These are phyloP conservation scores for Alternaria consortialis DNA, from an alignment of 2,329 filamentous ascomycete genomes.

Conservation along the genomic window DNA sequence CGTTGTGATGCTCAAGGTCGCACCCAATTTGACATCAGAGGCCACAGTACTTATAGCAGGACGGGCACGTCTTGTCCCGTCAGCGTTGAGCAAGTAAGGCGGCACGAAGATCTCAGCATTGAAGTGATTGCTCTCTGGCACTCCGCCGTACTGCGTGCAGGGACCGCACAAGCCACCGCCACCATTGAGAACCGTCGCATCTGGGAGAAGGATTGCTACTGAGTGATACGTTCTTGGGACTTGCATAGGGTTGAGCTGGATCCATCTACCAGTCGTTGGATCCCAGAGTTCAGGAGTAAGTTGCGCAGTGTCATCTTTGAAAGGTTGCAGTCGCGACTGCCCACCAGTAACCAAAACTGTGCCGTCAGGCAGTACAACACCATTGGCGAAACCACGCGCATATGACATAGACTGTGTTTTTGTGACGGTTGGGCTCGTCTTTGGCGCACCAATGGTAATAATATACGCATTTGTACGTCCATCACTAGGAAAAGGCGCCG, in stretches of 20 bases:
- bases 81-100: constrained; percentile 62
- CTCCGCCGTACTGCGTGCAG: constrained; percentile 35
- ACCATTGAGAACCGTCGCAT: constrained; percentile 36
- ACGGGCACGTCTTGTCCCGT: constrained; percentile 54
- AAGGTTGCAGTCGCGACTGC: constrained; percentile 22
- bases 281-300: constrained; percentile 36
- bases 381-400: constrained; percentile 39
- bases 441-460: constrained; percentile 57
- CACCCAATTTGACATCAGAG: constrained; percentile 42
- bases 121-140: constrained; percentile 56
- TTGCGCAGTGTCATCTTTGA: constrained; percentile 32
- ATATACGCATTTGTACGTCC: constrained; percentile 59
- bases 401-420: constrained; percentile 38
- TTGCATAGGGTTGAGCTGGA: constrained; percentile 29
- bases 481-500: constrained; percentile 22
- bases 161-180: constrained; percentile 58
- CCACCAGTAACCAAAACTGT: constrained; percentile 47
- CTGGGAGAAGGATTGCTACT: constrained; percentile 37
- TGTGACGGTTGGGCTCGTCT: constrained; percentile 29
- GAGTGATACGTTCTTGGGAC: constrained; percentile 43
- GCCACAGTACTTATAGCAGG: constrained; percentile 54
- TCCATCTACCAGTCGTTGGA: constrained; percentile 32
- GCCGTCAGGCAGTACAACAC: constrained; percentile 46
- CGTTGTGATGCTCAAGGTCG: constrained; percentile 44
- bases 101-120: constrained; percentile 66